Evolutionary conservation across 768 basidiomycete species (phyloP).

Genomic region (Albatrellus ellisii): DNA sequence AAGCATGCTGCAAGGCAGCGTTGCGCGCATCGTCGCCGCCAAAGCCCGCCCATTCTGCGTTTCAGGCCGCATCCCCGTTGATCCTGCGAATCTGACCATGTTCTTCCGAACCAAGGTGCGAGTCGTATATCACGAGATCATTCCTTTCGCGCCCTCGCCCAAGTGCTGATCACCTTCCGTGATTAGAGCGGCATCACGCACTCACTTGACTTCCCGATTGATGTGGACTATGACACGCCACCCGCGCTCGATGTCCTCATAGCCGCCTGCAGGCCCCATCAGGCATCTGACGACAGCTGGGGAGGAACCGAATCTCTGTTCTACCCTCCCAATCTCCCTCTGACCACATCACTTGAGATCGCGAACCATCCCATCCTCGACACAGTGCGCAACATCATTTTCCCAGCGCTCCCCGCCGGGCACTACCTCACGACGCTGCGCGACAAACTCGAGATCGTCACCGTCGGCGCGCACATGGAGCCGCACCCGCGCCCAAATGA

Average conservation of each 20-base stretch:
- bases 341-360: conserved; percentile 67
- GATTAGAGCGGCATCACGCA: conserved; percentile 63
- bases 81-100: conserved; percentile 50
- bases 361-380: conserved; percentile 76
- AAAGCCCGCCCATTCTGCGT: conserved; percentile 53
- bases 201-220: conserved; percentile 72
- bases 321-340: conserved; percentile 59
- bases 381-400: conserved; percentile 56
- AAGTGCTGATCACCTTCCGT: conserved; percentile 1
- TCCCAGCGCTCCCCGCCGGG: conserved; percentile 54
- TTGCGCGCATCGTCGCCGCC: conserved; percentile 40
- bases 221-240: conserved; percentile 60
- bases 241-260: conserved; percentile 71
- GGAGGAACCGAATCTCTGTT: conserved; percentile 52
- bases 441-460: conserved; percentile 60
- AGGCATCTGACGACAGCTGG: conserved; percentile 32
- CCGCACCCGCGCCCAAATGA: conserved; percentile 47
- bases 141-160: background rate
- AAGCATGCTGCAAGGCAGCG: conserved; percentile 36
- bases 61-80: conserved; percentile 57
- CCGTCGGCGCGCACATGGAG: conserved; percentile 43
- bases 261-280: conserved; percentile 57
- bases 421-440: conserved; percentile 56
- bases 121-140: conserved; percentile 2
- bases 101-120: conserved; percentile 73